phyloP scores from a whole-genome alignment of 129 eudicot species.

The Scalesia atractyloides region DNA sequence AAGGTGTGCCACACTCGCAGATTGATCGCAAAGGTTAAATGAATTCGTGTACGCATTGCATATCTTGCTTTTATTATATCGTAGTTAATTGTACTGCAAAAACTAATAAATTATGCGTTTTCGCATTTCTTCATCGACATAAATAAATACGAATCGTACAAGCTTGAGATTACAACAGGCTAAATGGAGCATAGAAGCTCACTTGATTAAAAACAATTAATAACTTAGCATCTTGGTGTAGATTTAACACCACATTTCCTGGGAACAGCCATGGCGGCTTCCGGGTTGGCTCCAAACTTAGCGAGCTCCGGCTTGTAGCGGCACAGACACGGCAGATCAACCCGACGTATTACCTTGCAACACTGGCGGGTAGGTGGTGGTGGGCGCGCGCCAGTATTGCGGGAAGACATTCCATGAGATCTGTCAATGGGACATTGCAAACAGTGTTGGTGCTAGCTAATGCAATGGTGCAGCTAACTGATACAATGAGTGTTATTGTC shows the following conservation, averaged over 20 bases:
- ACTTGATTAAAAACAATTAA: slow-evolving; percentile 15
- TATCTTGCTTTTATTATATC: background rate
- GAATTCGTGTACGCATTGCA: background rate
- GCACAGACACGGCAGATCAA: slow-evolving; percentile 50
- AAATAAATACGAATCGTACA: slow-evolving; percentile 12
- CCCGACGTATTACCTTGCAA: slow-evolving; percentile 46
- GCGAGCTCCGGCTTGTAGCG: slow-evolving; percentile 41
- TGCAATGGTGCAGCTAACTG: slow-evolving; percentile 8
- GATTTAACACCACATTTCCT: slow-evolving; percentile 37
- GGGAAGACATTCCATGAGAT: slow-evolving; percentile 48
- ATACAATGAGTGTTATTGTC: slow-evolving; percentile 15
- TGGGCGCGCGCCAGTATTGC: slow-evolving; percentile 51
- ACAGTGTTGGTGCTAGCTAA: slow-evolving; percentile 23
- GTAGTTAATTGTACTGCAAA: background rate
- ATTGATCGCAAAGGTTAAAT: background rate
- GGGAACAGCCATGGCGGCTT: slow-evolving; percentile 51
- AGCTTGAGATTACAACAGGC: background rate
- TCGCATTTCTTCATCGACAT: background rate
- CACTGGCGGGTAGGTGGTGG: slow-evolving; percentile 44
- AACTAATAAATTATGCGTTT: background rate
- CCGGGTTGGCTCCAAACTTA: slow-evolving; percentile 48
- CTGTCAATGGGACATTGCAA: slow-evolving; percentile 46
- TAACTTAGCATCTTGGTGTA: slow-evolving; percentile 30
- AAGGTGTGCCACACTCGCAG: background rate
- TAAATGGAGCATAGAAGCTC: slow-evolving; percentile 26